A percentile compares a stretch with the other conserved stretches of the same genome.
Conservation (phyloP, 1,139 yeast genomes). For the Arxiozyma slooffiae region DNA sequence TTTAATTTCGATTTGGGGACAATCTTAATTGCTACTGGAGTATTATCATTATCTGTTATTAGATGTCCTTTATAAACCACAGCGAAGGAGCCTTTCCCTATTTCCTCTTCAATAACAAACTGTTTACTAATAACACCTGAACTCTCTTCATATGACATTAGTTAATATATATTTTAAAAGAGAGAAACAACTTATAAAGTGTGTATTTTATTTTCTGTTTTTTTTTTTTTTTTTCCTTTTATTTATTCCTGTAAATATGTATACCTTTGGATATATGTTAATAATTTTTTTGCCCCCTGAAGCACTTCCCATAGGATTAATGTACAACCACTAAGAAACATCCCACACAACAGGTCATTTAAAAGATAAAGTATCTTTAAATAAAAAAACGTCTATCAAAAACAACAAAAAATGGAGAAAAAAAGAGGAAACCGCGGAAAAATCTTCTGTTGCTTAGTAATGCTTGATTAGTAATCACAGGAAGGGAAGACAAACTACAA, state of each 20-base stretch:
- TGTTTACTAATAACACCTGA: background rate
- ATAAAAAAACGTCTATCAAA: no score
- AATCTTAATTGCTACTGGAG: constrained; percentile 62
- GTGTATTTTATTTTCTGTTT: background rate
- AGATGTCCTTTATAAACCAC: constrained; percentile 67
- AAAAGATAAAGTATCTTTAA: no score
- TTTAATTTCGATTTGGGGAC: constrained; percentile 75
- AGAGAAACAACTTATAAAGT: background rate
- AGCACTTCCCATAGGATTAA: no score
- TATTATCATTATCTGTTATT: constrained; percentile 12
- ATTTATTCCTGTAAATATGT: background rate
- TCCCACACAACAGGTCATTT: no score
- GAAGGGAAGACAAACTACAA: background rate
- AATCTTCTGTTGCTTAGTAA: background rate
- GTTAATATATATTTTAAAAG: background rate
- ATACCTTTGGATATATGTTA: no score
- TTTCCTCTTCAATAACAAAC: constrained; percentile 38
- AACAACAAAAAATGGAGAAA: no score
- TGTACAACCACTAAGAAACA: no score
- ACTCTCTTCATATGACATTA: background rate
- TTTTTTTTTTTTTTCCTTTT: no score
- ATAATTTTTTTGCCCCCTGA: no score
- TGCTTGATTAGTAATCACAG: background rate
- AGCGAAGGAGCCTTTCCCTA: constrained; percentile 94
- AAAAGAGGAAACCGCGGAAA: no score